Percentiles rank a stretch among this genome's conserved stretches.
These are phyloP conservation scores for Tieghemiomyces parasiticus DNA, from an alignment of 192 early-diverging fungal species.

Conservation along the genomic window DNA sequence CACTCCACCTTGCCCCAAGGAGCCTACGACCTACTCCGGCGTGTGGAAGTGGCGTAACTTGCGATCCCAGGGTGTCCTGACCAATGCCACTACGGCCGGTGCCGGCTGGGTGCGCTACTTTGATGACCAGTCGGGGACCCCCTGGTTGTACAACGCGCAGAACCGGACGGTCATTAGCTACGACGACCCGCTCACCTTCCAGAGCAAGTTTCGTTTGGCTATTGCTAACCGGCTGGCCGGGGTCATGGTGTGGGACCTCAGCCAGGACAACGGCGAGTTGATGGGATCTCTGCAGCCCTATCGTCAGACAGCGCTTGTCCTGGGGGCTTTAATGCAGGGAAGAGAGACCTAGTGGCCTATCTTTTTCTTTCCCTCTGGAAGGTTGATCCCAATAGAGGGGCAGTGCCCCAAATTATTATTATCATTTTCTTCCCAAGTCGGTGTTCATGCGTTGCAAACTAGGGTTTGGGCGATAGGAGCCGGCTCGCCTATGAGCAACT, in stretches of 20 bases:
- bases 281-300: no score
- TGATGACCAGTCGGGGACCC: constrained; percentile 43
- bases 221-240: constrained; percentile 36
- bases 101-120: constrained; percentile 46
- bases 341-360: no score
- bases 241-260: constrained; percentile 49
- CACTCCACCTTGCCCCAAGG: background rate
- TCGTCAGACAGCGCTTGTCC: no score
- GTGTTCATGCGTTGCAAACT: no score
- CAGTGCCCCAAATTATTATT: no score
- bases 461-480: no score
- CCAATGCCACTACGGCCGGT: constrained; percentile 26
- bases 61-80: constrained; percentile 34
- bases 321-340: no score
- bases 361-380: no score
- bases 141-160: constrained; percentile 50
- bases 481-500: no score
- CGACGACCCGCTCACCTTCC: constrained; percentile 43
- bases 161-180: constrained; percentile 50
- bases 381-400: no score
- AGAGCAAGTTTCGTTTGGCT: constrained; percentile 39
- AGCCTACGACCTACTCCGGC: constrained; percentile 29
- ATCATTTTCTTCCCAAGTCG: no score
- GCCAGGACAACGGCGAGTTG: no score
- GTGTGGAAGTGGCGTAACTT: constrained; percentile 52